phyloP scores from a whole-genome alignment of 163 green algal genomes.

The Chlorella variabilis region DNA sequence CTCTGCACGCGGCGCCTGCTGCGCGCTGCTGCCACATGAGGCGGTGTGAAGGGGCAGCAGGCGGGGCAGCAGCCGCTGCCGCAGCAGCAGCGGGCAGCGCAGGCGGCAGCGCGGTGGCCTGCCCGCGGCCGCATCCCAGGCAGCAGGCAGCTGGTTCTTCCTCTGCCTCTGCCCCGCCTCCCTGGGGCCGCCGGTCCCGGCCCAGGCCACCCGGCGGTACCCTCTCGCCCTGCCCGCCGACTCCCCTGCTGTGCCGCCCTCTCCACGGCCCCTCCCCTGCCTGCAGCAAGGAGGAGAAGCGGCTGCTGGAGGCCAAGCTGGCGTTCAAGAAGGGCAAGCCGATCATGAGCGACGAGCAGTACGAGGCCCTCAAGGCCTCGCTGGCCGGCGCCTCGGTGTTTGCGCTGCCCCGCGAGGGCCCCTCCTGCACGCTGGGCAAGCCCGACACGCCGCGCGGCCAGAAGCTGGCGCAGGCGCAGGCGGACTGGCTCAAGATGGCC shows the following conservation, averaged over 20 bases:
- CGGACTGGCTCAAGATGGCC: constrained; percentile 93
- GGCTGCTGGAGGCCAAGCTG: constrained; percentile 85
- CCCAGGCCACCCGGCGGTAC: neutral
- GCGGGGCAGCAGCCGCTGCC: too few relatives aligned
- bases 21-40: too few relatives aligned
- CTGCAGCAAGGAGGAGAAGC: constrained; percentile 73
- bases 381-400: constrained; percentile 25
- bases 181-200: too few relatives aligned
- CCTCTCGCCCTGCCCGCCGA: neutral
- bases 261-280: neutral
- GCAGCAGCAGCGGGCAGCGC: too few relatives aligned
- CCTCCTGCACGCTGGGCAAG: constrained; percentile 25
- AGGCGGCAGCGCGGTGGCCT: too few relatives aligned
- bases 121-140: too few relatives aligned
- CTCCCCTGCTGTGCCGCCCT: neutral
- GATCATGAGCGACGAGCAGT: constrained; percentile 91
- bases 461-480: constrained; percentile 59
- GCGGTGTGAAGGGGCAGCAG: too few relatives aligned
- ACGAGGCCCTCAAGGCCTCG: constrained; percentile 90
- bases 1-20: too few relatives aligned
- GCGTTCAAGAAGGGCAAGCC: constrained; percentile 76
- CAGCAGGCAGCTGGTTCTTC: too few relatives aligned
- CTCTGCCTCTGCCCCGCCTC: neutral
- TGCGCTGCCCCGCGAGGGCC: neutral
- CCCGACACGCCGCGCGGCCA: constrained; percentile 17